Evolutionary conservation across 208 protist genomes (phyloP), one percentile per base, ranked within the genome.

Genomic region (Crithidia fasciculata): DNA sequence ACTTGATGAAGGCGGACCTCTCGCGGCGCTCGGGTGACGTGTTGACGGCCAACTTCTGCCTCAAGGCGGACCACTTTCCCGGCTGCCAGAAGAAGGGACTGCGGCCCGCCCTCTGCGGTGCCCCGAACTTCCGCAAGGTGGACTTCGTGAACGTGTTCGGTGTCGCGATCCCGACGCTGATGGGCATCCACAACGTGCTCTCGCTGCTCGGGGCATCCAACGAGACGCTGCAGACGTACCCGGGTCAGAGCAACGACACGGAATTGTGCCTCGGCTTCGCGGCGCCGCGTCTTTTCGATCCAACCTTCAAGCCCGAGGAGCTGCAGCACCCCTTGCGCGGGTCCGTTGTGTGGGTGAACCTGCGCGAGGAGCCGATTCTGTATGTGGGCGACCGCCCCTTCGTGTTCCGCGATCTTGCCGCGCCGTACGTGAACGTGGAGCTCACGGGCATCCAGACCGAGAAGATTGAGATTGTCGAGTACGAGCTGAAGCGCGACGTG

Each of bases 41-140:
- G 5, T 81, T 96, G 5, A 96, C 89, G 41, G 87, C 89, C 7
- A 96, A 96, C 84, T 94, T 92, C 80, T 84, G 82, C 71, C 69
- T 96, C 55, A 96, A 96, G 80, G 92, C 92, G 15, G 92, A 96
- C 55, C 92, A 96, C 92, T 96, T 96, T 58, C 92, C 92, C 13
- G 92, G 92, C 28, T 94, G 89, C 64, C 87, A 94, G 72, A 94
- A 95, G 86, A 96, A 95, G 74, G 92, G 89, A 8, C 78, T 96
- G 50, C 86, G 83, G 15, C 92, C 92, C 3, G 84, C 82, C 36
- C 41, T 96, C 47, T 96, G 92, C 76, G 92, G 92, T 10, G 92
- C 92, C 19, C 92, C 92, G 6, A 96, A 95, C 82, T 92, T 96
- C 58, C 87, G 92, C 36, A 96, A 96, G 66, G 92, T 96, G 6